Conservation (phyloP, 768 basidiomycete genomes). For the Boletus tylopilopsis region DNA sequence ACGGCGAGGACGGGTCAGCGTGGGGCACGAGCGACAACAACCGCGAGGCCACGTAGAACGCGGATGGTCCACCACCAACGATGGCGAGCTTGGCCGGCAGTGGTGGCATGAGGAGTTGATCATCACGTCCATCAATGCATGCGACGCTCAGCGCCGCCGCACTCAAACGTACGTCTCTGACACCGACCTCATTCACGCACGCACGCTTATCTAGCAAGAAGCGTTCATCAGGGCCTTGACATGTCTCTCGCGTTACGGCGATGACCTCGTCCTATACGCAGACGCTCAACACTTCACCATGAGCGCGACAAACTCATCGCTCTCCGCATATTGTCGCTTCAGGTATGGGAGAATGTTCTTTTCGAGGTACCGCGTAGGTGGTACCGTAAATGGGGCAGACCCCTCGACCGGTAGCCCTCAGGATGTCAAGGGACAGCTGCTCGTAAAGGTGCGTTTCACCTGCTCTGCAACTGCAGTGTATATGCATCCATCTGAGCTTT, state of each 20-base stretch:
- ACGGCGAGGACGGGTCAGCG: constrained; percentile 26
- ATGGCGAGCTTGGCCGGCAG: constrained; percentile 70
- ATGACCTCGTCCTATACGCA: constrained; percentile 71
- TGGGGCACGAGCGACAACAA: constrained; percentile 62
- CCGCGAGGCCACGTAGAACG: constrained; percentile 89
- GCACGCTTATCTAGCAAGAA: constrained; percentile 33
- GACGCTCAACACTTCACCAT: constrained; percentile 56
- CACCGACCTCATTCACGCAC: constrained; percentile 6
- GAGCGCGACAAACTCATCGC: constrained; percentile 74
- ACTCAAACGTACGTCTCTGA: constrained; percentile 39
- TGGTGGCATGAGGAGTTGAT: constrained; percentile 9
- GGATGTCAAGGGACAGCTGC: constrained; percentile 62
- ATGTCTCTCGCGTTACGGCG: constrained; percentile 80
- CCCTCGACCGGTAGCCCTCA: constrained; percentile 23
- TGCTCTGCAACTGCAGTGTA: not conserved
- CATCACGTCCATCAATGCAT: constrained; percentile 48
- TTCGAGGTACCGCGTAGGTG: constrained; percentile 53
- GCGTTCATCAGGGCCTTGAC: constrained; percentile 72
- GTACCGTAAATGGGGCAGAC: constrained; percentile 12
- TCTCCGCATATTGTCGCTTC: constrained; percentile 80
- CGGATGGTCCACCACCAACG: constrained; percentile 94
- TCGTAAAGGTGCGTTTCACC: constrained; percentile 53
- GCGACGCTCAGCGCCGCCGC: constrained; percentile 60
- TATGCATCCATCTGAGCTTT: constrained; percentile 1
- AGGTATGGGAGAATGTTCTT: constrained; percentile 69